Conservation (phyloP, 1,284 basidiomycete genomes). For the Phellopilus nigrolimitatus region DNA sequence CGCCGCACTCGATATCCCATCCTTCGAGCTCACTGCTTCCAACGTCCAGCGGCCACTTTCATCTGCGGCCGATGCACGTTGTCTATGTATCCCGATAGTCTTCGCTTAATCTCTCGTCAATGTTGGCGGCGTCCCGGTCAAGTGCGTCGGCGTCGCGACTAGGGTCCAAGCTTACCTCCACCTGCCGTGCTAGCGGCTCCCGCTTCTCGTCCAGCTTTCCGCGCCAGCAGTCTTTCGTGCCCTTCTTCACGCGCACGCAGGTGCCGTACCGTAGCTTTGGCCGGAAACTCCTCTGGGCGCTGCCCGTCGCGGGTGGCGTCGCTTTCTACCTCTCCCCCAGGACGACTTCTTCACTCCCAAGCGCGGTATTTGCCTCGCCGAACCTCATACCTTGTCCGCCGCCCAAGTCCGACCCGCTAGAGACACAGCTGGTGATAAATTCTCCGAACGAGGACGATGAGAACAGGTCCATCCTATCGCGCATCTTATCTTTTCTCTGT, state of each 20-base stretch:
- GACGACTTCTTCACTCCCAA: conserved; percentile 36
- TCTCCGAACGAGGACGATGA: conserved; percentile 67
- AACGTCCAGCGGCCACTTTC: not conserved
- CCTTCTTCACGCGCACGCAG: conserved; percentile 27
- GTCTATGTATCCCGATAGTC: conserved; percentile 12
- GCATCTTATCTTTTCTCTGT: conserved; percentile 43
- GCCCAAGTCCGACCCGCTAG: conserved; percentile 12
- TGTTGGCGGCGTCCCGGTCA: conserved; percentile 15
- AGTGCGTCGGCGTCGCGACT: conserved; percentile 1
- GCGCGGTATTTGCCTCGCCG: conserved; percentile 53
- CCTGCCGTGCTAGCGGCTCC: too few relatives aligned
- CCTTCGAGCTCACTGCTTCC: not conserved
- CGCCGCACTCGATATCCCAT: too few relatives aligned
- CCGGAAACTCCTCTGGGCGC: conserved; percentile 43
- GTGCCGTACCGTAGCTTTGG: conserved; percentile 27
- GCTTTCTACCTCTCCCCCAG: conserved; percentile 43
- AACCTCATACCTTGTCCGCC: conserved; percentile 56
- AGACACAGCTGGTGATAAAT: conserved; percentile 38
- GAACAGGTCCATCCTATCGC: conserved; percentile 40
- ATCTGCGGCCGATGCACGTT: not conserved
- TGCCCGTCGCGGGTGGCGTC: conserved; percentile 53
- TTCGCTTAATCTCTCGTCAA: conserved; percentile 7
- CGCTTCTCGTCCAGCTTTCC: conserved; percentile 13
- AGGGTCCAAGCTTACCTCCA: not conserved
- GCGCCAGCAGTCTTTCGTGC: conserved; percentile 22